Evolutionary conservation across 2,329 filamentous ascomycete species (phyloP).

Genomic region (Penicillium sp.): DNA sequence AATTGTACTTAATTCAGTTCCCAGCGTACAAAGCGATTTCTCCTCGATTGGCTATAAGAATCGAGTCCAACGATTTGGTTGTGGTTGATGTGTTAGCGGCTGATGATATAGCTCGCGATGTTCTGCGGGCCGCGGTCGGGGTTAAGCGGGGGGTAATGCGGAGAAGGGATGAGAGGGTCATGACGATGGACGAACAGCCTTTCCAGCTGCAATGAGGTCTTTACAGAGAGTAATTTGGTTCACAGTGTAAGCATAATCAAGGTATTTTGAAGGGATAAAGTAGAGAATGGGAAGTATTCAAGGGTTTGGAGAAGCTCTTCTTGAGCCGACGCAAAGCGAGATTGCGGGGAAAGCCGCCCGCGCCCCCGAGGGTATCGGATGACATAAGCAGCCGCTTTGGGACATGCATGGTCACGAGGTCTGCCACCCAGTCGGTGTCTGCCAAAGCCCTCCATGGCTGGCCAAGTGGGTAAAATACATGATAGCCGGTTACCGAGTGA

Average conservation of each 20-base stretch:
- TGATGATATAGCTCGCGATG: constrained; percentile 32
- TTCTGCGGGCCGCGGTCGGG: constrained; percentile 29
- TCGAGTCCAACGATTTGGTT: constrained; percentile 60
- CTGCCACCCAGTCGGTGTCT: too few species aligned
- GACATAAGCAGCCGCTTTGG: constrained; percentile 9
- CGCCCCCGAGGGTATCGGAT: not conserved
- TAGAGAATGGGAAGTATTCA: constrained; percentile 2
- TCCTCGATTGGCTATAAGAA: constrained; percentile 93
- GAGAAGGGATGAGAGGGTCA: constrained; percentile 42
- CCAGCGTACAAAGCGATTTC: constrained; percentile 75
- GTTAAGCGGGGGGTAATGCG: constrained; percentile 39
- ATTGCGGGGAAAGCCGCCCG: constrained; percentile 32
- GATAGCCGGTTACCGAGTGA: not conserved
- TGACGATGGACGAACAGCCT: constrained; percentile 19
- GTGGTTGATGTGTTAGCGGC: constrained; percentile 21
- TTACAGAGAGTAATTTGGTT: not conserved
- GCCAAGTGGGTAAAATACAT: not conserved
- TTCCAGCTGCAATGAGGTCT: constrained; percentile 6
- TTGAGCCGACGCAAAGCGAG: constrained; percentile 41
- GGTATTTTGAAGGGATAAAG: not conserved
- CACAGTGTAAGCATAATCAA: constrained; percentile 12
- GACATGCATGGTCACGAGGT: not conserved
- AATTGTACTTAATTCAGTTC: not conserved
- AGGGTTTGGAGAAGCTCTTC: constrained; percentile 13
- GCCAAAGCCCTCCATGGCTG: not conserved